Conservation (phyloP, 805 yeast species). For the Starmerella stigmatis region DNA sequence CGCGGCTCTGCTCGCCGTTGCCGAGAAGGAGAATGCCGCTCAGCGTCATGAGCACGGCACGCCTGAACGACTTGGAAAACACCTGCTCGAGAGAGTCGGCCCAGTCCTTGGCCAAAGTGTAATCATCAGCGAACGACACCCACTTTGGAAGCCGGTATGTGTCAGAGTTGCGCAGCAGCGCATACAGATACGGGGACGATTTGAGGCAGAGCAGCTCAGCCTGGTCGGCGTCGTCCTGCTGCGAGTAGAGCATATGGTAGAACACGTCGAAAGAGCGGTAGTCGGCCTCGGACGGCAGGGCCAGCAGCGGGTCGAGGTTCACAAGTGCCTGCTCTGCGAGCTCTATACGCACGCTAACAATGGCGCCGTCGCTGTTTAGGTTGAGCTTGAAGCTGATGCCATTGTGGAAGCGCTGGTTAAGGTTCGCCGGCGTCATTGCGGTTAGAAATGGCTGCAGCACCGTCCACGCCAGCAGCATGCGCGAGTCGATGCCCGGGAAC, state of each 20-base stretch:
- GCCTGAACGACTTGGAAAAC: slow-evolving; percentile 29
- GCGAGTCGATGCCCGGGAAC: slow-evolving; percentile 32
- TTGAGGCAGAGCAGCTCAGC: slow-evolving; percentile 28
- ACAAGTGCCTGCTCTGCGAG: slow-evolving; percentile 28
- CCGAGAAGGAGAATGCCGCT: slow-evolving; percentile 35
- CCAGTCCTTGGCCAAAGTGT: slow-evolving; percentile 36
- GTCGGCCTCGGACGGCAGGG: slow-evolving; percentile 23
- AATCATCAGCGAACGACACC: slow-evolving; percentile 32
- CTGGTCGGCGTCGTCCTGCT: slow-evolving; percentile 21
- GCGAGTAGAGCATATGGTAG: slow-evolving; percentile 31
- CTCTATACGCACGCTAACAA: slow-evolving; percentile 28
- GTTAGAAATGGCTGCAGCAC: slow-evolving; percentile 34
- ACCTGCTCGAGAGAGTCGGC: slow-evolving; percentile 31
- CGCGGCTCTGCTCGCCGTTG: slow-evolving; percentile 24
- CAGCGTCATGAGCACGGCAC: slow-evolving; percentile 30
- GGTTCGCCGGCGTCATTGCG: slow-evolving; percentile 31
- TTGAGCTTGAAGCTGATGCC: slow-evolving; percentile 29
- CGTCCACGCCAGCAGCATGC: slow-evolving; percentile 30
- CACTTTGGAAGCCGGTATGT: slow-evolving; percentile 30
- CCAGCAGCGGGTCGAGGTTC: slow-evolving; percentile 28
- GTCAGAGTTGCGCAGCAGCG: slow-evolving; percentile 25
- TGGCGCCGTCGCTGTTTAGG: slow-evolving; percentile 28
- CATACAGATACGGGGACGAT: slow-evolving; percentile 26
- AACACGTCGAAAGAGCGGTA: slow-evolving; percentile 32
- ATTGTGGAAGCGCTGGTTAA: slow-evolving; percentile 30